Base-by-base conservation (phyloP, 2,329 filamentous ascomycete genomes). In the Venturia pyrina region DNA sequence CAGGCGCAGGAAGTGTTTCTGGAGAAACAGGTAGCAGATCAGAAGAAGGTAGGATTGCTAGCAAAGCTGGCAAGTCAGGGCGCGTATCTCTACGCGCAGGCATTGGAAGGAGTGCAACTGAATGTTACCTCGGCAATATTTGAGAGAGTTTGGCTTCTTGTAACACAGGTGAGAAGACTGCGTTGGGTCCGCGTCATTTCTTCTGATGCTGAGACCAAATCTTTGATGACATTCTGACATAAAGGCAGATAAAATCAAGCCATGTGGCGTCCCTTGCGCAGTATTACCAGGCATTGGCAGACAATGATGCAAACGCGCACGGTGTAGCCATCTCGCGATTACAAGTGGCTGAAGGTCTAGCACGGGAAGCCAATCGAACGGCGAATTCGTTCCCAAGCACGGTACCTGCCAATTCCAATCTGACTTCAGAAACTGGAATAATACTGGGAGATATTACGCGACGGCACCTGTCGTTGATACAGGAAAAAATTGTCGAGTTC, bases 1-100 rank as follows among this genome's bases (percentile, higher is more conserved):
- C 95, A 99, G 77, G 93, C 90, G 4, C 96, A 99, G 76, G 95
- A 99, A 76, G 91, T 98, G 2, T 99, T 99, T 71, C 81, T 99
- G 40, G 96, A 99, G 78, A 98, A 97, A 79, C 95, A 98, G 77
- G 87, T 96, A 69, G 83, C 88, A 17, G 95, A 98, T 74, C 87
- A 89, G 69, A 99, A 98, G 80, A 99, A 98, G 78, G 86, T 91
- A 37, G 93, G 89, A 7, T 81, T 99, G 69, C 79, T 99, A 68
- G 96, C 95, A 4, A 99, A 99, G 76, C 81, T 99, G 65, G 91
- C 95, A 17, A 91, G 92, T 66, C 95, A 99, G 73, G 90, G 93
- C 2, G 89, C 89, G 3, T 93, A 91, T 74, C 79, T 99, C 3
- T 99, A 97, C 74, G 82, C 85, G 0, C 93, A 98, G 74, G 91